A percentile compares a stretch with the other conserved stretches of the same genome.
These are phyloP conservation scores for Diplodia scrobiculata DNA, from an alignment of 2,329 filamentous ascomycete genomes.

Conservation along the genomic window DNA sequence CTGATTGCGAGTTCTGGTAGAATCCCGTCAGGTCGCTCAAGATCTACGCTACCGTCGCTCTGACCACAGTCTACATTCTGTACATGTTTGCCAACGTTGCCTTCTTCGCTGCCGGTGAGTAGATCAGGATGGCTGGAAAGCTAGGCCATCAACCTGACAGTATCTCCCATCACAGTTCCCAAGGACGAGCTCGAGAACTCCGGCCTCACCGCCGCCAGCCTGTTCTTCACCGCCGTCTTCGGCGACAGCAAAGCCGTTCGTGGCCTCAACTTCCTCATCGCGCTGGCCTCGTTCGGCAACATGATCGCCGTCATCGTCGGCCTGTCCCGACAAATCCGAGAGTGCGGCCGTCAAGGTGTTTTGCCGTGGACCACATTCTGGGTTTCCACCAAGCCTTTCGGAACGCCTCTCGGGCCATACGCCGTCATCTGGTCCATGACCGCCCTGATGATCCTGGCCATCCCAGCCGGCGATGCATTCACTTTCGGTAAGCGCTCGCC, in stretches of 20 bases:
- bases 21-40: slow-evolving; percentile 67
- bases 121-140: too few relatives aligned
- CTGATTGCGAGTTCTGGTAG: slow-evolving; percentile 39
- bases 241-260: slow-evolving; percentile 59
- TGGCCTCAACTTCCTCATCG: slow-evolving; percentile 62
- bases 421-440: slow-evolving; percentile 61
- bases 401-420: slow-evolving; percentile 64
- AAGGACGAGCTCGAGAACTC: slow-evolving; percentile 67
- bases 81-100: slow-evolving; percentile 68
- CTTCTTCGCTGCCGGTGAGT: slow-evolving; percentile 64
- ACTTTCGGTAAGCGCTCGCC: slow-evolving; percentile 54
- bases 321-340: slow-evolving; percentile 64
- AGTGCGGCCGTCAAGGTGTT: slow-evolving; percentile 64
- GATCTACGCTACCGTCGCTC: slow-evolving; percentile 61
- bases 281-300: slow-evolving; percentile 68
- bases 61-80: slow-evolving; percentile 63
- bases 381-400: slow-evolving; percentile 65
- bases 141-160: neutral
- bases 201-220: slow-evolving; percentile 66
- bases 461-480: slow-evolving; percentile 66
- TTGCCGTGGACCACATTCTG: slow-evolving; percentile 63
- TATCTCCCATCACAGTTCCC: slow-evolving; percentile 46
- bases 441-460: slow-evolving; percentile 61
- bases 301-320: slow-evolving; percentile 72
- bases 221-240: slow-evolving; percentile 68